Conservation (phyloP, 169 alveolate genomes). For the Babesia gibsoni region DNA sequence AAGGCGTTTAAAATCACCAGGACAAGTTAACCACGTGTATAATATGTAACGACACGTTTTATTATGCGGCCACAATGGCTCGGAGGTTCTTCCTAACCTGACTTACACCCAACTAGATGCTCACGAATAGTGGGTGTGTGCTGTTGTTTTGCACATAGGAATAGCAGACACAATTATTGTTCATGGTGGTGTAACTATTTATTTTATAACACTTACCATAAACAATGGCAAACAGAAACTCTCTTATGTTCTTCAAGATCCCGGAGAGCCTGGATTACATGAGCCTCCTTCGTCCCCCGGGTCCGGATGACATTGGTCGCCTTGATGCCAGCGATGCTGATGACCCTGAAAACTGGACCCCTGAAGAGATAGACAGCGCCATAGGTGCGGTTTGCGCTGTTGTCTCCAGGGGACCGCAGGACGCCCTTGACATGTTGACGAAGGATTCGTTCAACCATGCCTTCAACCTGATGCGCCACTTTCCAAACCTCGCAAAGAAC, state of each 20-base stretch:
- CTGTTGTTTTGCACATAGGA: no score
- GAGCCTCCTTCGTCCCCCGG: slow-evolving; percentile 62
- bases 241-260: slow-evolving; percentile 34
- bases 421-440: slow-evolving; percentile 35
- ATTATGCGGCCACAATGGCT: no score
- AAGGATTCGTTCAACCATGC: slow-evolving; percentile 33
- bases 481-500: slow-evolving; percentile 33
- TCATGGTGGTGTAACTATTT: no score
- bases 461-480: slow-evolving; percentile 47
- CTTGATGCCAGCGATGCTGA: slow-evolving; percentile 63
- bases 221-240: no score
- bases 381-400: slow-evolving; percentile 8
- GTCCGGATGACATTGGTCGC: slow-evolving; percentile 30
- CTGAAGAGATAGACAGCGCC: slow-evolving; percentile 35
- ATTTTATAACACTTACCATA: no score
- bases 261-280: slow-evolving; percentile 65
- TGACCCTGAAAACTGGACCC: slow-evolving; percentile 59
- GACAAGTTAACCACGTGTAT: no score
- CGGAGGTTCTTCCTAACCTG: no score
- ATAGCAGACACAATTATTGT: no score
- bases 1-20: no score
- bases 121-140: no score
- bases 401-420: slow-evolving; percentile 27
- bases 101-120: no score
- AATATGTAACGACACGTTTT: no score